Evolutionary conservation across 2,329 filamentous ascomycete genomes (phyloP).

Genomic region (Dactylella cylindrospora): DNA sequence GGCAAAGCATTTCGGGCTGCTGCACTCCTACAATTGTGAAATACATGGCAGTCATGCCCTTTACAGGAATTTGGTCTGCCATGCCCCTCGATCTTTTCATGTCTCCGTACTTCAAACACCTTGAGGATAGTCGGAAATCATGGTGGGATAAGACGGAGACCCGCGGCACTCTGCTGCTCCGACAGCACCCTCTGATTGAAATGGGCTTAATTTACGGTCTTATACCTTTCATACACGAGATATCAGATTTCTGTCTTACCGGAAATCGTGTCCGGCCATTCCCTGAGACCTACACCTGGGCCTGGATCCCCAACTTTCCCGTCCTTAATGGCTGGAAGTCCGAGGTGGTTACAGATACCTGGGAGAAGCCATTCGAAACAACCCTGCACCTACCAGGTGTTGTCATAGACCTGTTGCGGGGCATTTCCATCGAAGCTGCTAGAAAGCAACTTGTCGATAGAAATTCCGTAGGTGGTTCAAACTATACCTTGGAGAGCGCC

Average conservation of each 20-base stretch:
- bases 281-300: background rate
- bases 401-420: background rate
- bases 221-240: background rate
- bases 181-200: background rate
- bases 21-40: constrained; percentile 14
- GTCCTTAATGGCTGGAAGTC: background rate
- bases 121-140: background rate
- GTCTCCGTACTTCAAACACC: background rate
- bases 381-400: background rate
- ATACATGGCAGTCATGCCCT: constrained; percentile 18
- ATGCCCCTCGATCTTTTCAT: constrained; percentile 4
- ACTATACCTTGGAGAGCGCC: constrained; percentile 4
- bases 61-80: constrained; percentile 4
- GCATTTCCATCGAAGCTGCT: background rate
- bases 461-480: background rate
- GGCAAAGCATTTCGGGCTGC: background rate
- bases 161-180: background rate
- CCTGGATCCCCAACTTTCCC: background rate
- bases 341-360: background rate
- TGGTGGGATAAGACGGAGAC: background rate
- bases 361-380: background rate
- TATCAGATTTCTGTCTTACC: background rate
- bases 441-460: background rate
- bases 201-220: background rate
- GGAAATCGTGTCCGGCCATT: background rate